Evolutionary conservation across 495 filamentous ascomycete genomes (phyloP), one percentile per base, ranked within the genome.

Genomic region (Podospora sp.): DNA sequence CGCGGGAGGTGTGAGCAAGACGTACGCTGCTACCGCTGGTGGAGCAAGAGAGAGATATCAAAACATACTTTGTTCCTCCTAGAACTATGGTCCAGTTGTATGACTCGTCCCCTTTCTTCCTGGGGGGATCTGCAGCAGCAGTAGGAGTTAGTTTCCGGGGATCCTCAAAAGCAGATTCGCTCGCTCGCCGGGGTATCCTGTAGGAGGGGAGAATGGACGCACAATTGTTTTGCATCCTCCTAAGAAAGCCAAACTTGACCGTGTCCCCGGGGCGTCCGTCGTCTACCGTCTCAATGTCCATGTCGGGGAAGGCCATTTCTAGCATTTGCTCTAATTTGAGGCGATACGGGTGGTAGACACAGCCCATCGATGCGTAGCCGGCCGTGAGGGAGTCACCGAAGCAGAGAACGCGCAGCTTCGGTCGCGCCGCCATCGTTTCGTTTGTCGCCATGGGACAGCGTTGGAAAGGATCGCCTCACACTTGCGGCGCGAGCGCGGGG

Each of bases 331-430:
- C 62, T 36, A 84, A 68, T 62, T 64, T 76, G 16, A 62, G 59
- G 8, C 80, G 79, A 71, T 90, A 90, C 0, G 88, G 86, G 51
- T 85, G 82, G 64, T 79, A 81, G 21, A 73, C 35, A 8, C 72
- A 29, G 25, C 86, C 86, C 60, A 68, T 78, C 40, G 65, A 49
- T 22, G 82, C 77, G 76, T 79, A 88, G 27, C 88, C 88, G 14
- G 78, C 78, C 11, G 87, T 89, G 25, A 90, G 82, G 51, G 85
- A 88, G 75, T 89, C 80, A 73, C 88, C 88, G 71, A 90, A 88
- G 78, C 87, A 89, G 25, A 90, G 81, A 46, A 90, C 82, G 33
- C 78, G 77, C 8, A 85, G 73, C 29, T 75, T 70, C 63, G 51
- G 66, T 12, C 57, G 65, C 27, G 24, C 20, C 16, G 71, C 66